Evolutionary conservation across 1,284 basidiomycete species (phyloP).

Genomic region (Vanrija humicola): DNA sequence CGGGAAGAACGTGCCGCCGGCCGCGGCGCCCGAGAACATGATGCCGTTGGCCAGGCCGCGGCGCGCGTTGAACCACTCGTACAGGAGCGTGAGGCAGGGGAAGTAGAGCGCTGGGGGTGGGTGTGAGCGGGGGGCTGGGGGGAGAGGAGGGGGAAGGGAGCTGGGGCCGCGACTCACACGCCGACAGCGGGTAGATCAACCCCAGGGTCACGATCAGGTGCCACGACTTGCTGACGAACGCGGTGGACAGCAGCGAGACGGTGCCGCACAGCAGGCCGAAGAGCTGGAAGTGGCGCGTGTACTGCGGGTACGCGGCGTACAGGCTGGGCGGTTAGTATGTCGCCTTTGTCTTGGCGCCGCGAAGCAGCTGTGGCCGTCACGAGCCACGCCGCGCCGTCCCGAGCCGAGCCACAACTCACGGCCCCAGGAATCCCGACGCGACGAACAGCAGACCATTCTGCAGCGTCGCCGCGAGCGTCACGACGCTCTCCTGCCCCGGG

Average conservation of each 20-base stretch:
- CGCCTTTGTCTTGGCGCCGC: too few relatives aligned
- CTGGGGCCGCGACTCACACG: conserved; percentile 29
- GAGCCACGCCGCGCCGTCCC: not conserved
- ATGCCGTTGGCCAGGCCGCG: conserved; percentile 32
- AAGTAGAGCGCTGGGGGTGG: conserved; percentile 35
- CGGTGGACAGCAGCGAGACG: conserved; percentile 5
- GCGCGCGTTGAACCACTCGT: conserved; percentile 42
- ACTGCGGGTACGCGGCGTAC: conserved; percentile 14
- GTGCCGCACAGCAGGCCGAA: conserved; percentile 7
- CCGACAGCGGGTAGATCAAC: conserved; percentile 37
- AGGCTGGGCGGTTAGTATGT: not conserved
- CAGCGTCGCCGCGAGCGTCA: conserved; percentile 43
- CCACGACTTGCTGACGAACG: conserved; percentile 30
- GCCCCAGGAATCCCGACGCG: conserved; percentile 32
- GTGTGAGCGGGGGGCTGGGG: not conserved
- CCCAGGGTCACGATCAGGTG: conserved; percentile 45
- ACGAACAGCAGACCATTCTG: conserved; percentile 46
- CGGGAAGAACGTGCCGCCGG: conserved; percentile 44
- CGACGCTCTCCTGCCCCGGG: conserved; percentile 12
- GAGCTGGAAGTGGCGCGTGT: conserved; percentile 13
- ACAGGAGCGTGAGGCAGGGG: conserved; percentile 40
- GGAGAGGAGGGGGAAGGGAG: not conserved
- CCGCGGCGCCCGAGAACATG: conserved; percentile 31
- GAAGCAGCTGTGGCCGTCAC: too few relatives aligned
- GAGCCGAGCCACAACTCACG: conserved; percentile 19